Evolutionary conservation across 306 rosid species (phyloP), one percentile per base, ranked within the genome.

Genomic region (Sophora flavescens): DNA sequence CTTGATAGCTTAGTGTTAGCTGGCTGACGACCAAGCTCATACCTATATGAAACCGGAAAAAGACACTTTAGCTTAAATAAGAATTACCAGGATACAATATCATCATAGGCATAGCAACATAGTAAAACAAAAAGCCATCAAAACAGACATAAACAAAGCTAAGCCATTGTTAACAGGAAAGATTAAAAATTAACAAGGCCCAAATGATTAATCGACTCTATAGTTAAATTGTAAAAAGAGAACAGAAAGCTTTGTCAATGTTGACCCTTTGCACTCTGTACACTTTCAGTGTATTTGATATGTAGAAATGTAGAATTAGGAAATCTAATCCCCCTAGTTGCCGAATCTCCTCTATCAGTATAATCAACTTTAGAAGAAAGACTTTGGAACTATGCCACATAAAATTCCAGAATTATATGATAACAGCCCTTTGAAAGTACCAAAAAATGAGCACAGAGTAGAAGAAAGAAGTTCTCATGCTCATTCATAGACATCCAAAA

Each of bases 21-120:
- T 39, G 91, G 83, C 74, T 87, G 91, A 2, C 91, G 82, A 54
- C 91, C 91, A 10, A 87, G 91, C 74, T 87, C 91, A 22, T 86
- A 86, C 89, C 89, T 86, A 32, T 15, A 50, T 2, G 5, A 17
- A 63, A 26, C 15, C 47, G n/a, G n/a, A 75, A 11, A 54, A 54
- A 47, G 14, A 28, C 8, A 16, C 7, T 1, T 30, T 28, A n/a
- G 58, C 5, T 12, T 0, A 3, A 54, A 3, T 1, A 60, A 22
- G 1, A 39, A 38, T 1, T 39, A 14, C 0, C 35, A 38, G 0
- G 6, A 7, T 1, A 4, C 0, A 44, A 60, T 2, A 42, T 6
- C 6, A 39, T 16, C 45, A 1, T 28, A 28, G 30, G 30, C 30
- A 18, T 6, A 11, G n/a, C 3, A 41, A 9, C 2, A 0, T 28